Percentiles rank a stretch among this genome's conserved stretches.
Conservation (phyloP, 768 basidiomycete species). For the Collybia sp. region DNA sequence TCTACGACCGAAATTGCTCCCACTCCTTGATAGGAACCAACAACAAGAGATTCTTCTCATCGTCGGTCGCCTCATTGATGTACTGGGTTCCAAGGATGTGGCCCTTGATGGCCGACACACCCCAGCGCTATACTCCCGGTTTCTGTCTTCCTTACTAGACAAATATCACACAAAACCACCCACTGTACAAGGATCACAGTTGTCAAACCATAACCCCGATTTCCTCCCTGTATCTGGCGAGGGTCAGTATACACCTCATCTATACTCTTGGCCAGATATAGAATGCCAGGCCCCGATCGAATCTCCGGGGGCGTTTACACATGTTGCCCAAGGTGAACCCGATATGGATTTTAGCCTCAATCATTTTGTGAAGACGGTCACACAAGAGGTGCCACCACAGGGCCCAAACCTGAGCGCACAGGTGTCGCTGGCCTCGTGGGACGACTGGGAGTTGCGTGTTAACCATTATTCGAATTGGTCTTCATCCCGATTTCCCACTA, state of each 20-base stretch:
- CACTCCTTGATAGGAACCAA: conserved; percentile 32
- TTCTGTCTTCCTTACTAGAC: conserved; percentile 42
- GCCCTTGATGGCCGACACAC: conserved; percentile 53
- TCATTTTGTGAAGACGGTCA: conserved; percentile 38
- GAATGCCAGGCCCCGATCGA: too few relatives aligned
- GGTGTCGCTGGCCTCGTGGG: too few relatives aligned
- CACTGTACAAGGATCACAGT: neutral
- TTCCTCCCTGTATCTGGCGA: conserved; percentile 14
- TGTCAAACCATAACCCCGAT: conserved; percentile 8
- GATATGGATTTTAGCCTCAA: conserved; percentile 46
- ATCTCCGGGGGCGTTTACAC: too few relatives aligned
- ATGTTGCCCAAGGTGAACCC: conserved; percentile 13
- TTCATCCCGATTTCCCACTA: too few relatives aligned
- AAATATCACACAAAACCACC: conserved; percentile 23
- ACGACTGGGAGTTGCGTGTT: neutral
- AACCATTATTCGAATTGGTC: too few relatives aligned
- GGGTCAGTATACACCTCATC: conserved; percentile 21
- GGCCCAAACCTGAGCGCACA: conserved; percentile 2
- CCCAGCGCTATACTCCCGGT: conserved; percentile 53
- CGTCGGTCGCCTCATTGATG: conserved; percentile 38
- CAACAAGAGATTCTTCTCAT: conserved; percentile 36
- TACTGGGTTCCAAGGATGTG: conserved; percentile 43
- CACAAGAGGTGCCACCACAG: conserved; percentile 6
- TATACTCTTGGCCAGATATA: conserved; percentile 43
- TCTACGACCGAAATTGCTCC: conserved; percentile 43